Evolutionary conservation across 352 stramenopile species (phyloP).

Genomic region (Globisporangium ultimum): DNA sequence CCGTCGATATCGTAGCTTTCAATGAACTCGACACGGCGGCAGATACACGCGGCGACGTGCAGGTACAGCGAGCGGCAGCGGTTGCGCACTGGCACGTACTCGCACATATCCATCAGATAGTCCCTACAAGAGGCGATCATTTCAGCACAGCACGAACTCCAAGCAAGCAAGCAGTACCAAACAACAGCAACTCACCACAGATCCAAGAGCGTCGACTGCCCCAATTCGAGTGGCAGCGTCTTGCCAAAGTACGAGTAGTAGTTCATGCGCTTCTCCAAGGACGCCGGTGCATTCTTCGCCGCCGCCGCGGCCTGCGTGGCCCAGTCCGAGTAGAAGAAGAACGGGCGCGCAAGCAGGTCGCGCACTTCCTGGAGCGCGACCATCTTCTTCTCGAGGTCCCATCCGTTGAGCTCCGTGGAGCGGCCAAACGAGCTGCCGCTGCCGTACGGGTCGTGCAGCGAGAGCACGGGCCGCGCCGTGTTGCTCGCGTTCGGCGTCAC

Average conservation of each 20-base stretch:
- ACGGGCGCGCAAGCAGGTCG: constrained; percentile 56
- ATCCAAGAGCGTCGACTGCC: constrained; percentile 70
- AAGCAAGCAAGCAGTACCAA: background rate
- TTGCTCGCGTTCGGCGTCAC: constrained; percentile 18
- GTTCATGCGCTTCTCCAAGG: constrained; percentile 42
- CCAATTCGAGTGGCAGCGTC: constrained; percentile 58
- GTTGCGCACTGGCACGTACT: constrained; percentile 71
- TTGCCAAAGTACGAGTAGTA: constrained; percentile 72
- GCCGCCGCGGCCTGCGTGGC: constrained; percentile 21
- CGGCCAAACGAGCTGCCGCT: constrained; percentile 17
- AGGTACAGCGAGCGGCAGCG: constrained; percentile 68
- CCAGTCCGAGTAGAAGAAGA: constrained; percentile 80
- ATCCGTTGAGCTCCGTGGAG: constrained; percentile 58
- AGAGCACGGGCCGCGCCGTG: constrained; percentile 30
- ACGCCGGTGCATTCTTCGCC: constrained; percentile 22
- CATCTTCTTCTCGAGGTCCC: constrained; percentile 83
- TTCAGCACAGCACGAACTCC: too few relatives aligned
- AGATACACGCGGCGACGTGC: constrained; percentile 67
- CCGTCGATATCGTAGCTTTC: constrained; percentile 56
- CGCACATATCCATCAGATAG: constrained; percentile 82
- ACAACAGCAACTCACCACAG: constrained; percentile 37
- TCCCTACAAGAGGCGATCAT: constrained; percentile 28
- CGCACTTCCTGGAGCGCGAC: constrained; percentile 53
- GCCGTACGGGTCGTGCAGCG: constrained; percentile 26
- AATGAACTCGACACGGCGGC: constrained; percentile 77